These are phyloP conservation scores for Penicillium digitatum DNA, from an alignment of 2,329 filamentous ascomycete genomes.

Conservation along the genomic window DNA sequence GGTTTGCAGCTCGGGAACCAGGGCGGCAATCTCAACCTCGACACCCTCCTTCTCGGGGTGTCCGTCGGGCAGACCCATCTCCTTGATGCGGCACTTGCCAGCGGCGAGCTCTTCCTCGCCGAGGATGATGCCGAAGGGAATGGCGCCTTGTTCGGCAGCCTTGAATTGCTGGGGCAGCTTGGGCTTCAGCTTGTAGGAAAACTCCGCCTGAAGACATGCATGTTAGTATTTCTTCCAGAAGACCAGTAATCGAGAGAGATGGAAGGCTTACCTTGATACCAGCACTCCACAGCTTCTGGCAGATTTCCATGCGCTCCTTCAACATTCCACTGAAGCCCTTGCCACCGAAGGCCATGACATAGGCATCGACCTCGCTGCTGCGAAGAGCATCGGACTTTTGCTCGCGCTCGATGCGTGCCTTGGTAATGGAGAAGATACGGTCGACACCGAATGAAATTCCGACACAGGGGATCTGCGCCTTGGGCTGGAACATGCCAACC, in stretches of 20 bases:
- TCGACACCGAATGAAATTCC: constrained; percentile 93
- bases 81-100: constrained; percentile 85
- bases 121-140: constrained; percentile 83
- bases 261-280: constrained; percentile 65
- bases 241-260: neutral
- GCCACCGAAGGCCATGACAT: constrained; percentile 89
- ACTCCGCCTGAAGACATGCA: constrained; percentile 61
- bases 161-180: constrained; percentile 89
- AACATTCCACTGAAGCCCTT: constrained; percentile 78
- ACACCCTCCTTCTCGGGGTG: constrained; percentile 90
- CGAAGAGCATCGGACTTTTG: constrained; percentile 55
- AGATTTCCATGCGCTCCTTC: constrained; percentile 77
- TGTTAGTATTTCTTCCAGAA: constrained; percentile 18
- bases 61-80: constrained; percentile 71
- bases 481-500: constrained; percentile 88
- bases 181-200: constrained; percentile 83
- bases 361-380: constrained; percentile 78
- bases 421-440: constrained; percentile 88
- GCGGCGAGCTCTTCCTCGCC: constrained; percentile 83
- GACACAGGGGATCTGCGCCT: constrained; percentile 81
- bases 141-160: constrained; percentile 71
- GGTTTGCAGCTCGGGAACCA: constrained; percentile 26
- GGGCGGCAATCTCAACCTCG: constrained; percentile 56
- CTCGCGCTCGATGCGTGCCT: constrained; percentile 64
- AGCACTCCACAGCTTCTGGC: constrained; percentile 73